A percentile compares a stretch with the other conserved stretches of the same genome.
phyloP scores from a whole-genome alignment of 78 protist genomes.

The Emiliania huxleyi region DNA sequence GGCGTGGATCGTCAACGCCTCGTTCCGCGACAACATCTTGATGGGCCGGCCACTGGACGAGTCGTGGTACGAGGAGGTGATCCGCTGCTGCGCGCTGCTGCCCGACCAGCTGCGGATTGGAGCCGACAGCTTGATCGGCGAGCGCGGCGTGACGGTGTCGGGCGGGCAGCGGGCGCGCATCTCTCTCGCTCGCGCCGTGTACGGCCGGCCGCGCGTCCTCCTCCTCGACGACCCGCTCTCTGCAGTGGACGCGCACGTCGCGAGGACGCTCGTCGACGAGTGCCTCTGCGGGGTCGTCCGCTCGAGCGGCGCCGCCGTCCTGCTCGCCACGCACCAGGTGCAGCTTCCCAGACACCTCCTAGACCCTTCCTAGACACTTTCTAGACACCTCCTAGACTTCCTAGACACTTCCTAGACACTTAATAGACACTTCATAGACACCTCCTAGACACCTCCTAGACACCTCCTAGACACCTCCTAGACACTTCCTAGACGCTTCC shows the following conservation, averaged over 20 bases:
- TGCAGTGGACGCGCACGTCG: constrained; percentile 71
- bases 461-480: too few relatives aligned
- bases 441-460: too few relatives aligned
- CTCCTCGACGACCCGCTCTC: constrained; percentile 71
- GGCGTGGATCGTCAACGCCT: constrained; percentile 62
- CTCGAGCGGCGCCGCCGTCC: not conserved
- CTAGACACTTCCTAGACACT: too few relatives aligned
- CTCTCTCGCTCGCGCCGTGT: constrained; percentile 75
- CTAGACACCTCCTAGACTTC: too few relatives aligned
- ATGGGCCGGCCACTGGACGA: constrained; percentile 18
- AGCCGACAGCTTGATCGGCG: not conserved
- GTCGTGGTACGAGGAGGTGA: not conserved
- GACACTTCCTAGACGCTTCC: too few relatives aligned
- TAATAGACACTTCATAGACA: too few relatives aligned
- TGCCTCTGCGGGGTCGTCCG: not conserved
- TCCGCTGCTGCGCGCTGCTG: constrained; percentile 27
- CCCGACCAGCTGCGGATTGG: constrained; percentile 49
- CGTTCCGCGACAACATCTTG: constrained; percentile 62
- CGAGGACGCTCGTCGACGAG: constrained; percentile 18
- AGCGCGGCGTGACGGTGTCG: constrained; percentile 57
- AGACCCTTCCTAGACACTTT: too few relatives aligned
- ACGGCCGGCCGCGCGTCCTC: constrained; percentile 50
- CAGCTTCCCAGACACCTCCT: too few relatives aligned
- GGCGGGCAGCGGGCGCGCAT: constrained; percentile 75
- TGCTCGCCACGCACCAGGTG: not conserved